Base-by-base conservation (phyloP, 345 rosid species). In the Hirschfeldia incana region DNA sequence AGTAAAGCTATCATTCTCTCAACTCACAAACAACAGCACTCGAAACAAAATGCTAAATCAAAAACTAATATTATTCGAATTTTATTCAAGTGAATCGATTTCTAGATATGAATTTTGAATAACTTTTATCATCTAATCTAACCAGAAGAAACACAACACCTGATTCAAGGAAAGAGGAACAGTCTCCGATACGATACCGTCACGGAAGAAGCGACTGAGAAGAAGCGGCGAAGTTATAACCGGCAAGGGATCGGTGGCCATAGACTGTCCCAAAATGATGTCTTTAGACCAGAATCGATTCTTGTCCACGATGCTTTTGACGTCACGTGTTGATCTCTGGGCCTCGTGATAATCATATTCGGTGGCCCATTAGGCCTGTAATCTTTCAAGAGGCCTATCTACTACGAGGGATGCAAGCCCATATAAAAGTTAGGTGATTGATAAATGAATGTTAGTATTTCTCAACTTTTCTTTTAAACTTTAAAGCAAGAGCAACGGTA, bases 201-300 rank as follows among this genome's bases (percentile, higher is more conserved):
- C 53, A 55, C 8, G 32, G 69, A 79, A 62, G 70, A 68, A 68
- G 39, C n/a, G 34, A 3, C 34, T n/a, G 65, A 33, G 69, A 39
- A 67, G 74, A 30, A 61, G 74, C 7, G 70, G 17, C 26, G 78
- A 67, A 73, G 74, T 13, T 32, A 16, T 67, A 36, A 61, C 6
- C 74, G 78, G 82, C 7, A 67, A 67, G 69, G 67, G 69, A 74
- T 64, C 29, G 77, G 77, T 28, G 82, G 82, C 82, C 82, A 73
- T 73, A 73, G 65, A 79, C 78, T 61, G 78, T 61, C 26, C n/a
- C 8, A 58, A 73, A 42, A 57, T 21, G 32, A 49, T 36, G 72
- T 77, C 32, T 42, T 49, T 26, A 21, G 21, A 21, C 27, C 5
- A 30, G 74, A 79, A 61, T 60, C 69, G 26, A 0, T 49, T 76